Evolutionary conservation across 73 alveolate species (phyloP), one percentile per base, ranked within the genome.

Genomic region (Uronychia binucleata): DNA sequence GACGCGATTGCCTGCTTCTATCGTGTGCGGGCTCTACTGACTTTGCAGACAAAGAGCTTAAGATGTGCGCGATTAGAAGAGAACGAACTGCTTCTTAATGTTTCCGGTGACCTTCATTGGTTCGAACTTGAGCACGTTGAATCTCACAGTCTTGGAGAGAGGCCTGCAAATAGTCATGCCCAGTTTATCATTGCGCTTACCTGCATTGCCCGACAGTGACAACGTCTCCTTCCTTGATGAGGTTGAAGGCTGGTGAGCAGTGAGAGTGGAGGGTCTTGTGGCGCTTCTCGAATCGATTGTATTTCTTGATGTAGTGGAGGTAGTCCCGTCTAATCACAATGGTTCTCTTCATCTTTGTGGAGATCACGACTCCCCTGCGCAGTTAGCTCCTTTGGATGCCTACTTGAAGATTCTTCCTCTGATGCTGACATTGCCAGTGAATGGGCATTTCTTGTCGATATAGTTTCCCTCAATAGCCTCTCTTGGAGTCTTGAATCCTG

Each of bases 401-500:
- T 92, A 92, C 96, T 92, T 96, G 90, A 92, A 78, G 89, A 98
- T 96, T 88, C 96, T 95, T 74, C 99, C 99, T 94, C 98, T 95
- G 91, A 97, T 94, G 77, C 97, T 85, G 46, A 95, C 98, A 79
- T 81, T 81, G 25, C 99, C 97, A 82, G 99, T 98, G 99, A 98
- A 98, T 58, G 99, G 99, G 97, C 99, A 98, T 92, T 98, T 98
- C 93, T 97, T 96, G 97, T 98, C 99, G 88, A 98, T 92, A 89
- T 84, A 97, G 86, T 86, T 88, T 31, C 99, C 99, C 74, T 93
- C 98, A 86, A 94, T 96, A 82, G 99, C 99, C 34, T 96, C 99
- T 83, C 93, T 89, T 60, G 99, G 99, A 31, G 98, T 92, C 84
- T 93, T 90, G 97, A 94, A 96, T 74, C 99, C 91, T 83, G 74